These are phyloP conservation scores for Colletotrichum graminicola DNA, from an alignment of 2,329 filamentous ascomycete species.

Conservation along the genomic window DNA sequence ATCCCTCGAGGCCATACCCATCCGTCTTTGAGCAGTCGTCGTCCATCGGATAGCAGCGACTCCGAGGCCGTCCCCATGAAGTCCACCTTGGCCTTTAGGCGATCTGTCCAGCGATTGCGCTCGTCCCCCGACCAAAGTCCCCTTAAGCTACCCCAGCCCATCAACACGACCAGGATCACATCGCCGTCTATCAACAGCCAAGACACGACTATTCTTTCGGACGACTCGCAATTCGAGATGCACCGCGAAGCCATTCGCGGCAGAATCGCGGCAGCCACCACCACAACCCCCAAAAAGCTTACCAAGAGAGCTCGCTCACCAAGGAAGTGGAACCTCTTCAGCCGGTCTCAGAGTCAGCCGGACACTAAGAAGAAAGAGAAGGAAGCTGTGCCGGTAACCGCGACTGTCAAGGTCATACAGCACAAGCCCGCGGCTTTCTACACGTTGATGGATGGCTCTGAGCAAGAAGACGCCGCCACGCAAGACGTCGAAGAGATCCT, in stretches of 20 bases:
- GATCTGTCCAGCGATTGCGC: constrained; percentile 66
- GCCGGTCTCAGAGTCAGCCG: constrained; percentile 63
- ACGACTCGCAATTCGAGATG: constrained; percentile 64
- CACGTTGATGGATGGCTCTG: constrained; percentile 71
- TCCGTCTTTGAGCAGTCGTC: constrained; percentile 49
- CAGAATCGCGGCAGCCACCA: constrained; percentile 47
- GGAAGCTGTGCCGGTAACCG: constrained; percentile 56
- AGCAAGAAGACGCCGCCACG: constrained; percentile 62
- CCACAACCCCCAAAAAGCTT: constrained; percentile 63
- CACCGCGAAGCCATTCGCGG: constrained; percentile 53
- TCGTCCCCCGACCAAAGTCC: constrained; percentile 57
- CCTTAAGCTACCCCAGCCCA: constrained; percentile 65
- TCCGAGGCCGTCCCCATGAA: constrained; percentile 63
- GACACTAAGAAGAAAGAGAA: constrained; percentile 52
- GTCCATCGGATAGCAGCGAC: constrained; percentile 69
- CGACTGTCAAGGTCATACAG: constrained; percentile 62
- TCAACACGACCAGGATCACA: constrained; percentile 58
- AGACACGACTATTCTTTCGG: constrained; percentile 68
- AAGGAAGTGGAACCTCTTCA: constrained; percentile 74
- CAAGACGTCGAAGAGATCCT: constrained; percentile 60
- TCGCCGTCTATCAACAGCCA: constrained; percentile 68
- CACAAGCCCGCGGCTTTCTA: constrained; percentile 70
- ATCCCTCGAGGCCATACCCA: constrained; percentile 56
- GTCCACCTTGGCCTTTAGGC: constrained; percentile 66
- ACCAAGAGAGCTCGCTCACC: constrained; percentile 68